These are phyloP conservation scores for Aspergillus proliferans DNA, from an alignment of 2,329 filamentous ascomycete species.

Conservation along the genomic window DNA sequence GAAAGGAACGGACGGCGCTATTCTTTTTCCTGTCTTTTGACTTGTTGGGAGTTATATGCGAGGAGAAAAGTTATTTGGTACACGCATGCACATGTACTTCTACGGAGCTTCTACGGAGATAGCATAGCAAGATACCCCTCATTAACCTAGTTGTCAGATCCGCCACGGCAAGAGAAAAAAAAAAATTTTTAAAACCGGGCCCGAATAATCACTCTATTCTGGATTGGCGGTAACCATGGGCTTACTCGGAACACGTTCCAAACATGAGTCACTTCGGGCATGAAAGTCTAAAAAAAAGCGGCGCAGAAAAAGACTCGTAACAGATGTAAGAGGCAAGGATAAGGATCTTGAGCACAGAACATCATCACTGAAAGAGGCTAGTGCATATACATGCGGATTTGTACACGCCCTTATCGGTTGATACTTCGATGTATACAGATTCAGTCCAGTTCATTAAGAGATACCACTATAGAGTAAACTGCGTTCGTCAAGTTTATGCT, in stretches of 20 bases:
- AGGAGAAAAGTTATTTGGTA: too few species aligned
- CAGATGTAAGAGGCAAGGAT: background rate
- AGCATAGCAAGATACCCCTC: background rate
- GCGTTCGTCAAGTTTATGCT: too few species aligned
- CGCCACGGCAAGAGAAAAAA: background rate
- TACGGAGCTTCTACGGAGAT: background rate
- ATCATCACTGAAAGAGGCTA: too few species aligned
- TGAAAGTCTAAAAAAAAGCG: background rate
- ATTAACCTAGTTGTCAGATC: background rate
- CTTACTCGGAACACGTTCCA: constrained; percentile 7
- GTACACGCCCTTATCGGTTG: too few species aligned
- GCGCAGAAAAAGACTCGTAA: background rate
- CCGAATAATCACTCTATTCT: constrained; percentile 1
- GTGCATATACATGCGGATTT: too few species aligned
- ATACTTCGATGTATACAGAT: too few species aligned
- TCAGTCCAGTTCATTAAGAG: too few species aligned
- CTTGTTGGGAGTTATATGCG: background rate
- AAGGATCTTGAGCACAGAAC: background rate
- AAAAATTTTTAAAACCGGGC: background rate
- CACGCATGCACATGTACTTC: too few species aligned
- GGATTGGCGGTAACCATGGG: constrained; percentile 10
- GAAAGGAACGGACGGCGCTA: background rate
- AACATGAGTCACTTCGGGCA: constrained; percentile 1
- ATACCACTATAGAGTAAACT: too few species aligned
- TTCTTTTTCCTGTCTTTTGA: background rate